These are phyloP conservation scores for Pseudocercospora fuligena DNA, from an alignment of 2,329 filamentous ascomycete species.

Conservation along the genomic window DNA sequence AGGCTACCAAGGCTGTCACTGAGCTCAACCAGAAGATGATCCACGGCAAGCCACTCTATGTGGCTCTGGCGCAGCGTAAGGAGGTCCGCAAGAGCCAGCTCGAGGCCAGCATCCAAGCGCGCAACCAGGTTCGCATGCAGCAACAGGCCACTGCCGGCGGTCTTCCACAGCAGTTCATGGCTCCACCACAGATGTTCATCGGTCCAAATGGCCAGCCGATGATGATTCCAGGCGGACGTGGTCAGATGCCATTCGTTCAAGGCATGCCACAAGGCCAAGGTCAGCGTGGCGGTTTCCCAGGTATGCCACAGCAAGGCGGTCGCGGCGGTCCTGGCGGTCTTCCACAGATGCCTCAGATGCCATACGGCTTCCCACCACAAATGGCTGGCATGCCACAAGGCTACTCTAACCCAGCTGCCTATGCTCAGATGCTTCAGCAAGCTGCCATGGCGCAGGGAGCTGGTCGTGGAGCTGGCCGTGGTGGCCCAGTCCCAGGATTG, in stretches of 20 bases:
- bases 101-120: conserved; percentile 97
- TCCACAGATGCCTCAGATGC: conserved; percentile 84
- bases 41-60: conserved; percentile 93
- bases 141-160: conserved; percentile 84
- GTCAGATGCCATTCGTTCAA: conserved; percentile 65
- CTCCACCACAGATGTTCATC: conserved; percentile 87
- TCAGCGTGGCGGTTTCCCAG: conserved; percentile 83
- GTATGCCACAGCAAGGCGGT: conserved; percentile 81
- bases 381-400: conserved; percentile 75
- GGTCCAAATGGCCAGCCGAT: conserved; percentile 74
- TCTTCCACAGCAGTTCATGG: conserved; percentile 74
- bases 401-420: conserved; percentile 75
- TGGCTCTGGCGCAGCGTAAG: conserved; percentile 98
- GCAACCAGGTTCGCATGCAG: conserved; percentile 98
- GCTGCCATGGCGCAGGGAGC: conserved; percentile 45
- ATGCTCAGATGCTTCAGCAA: conserved; percentile 65
- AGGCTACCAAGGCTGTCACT: conserved; percentile 97
- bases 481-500: conserved; percentile 70
- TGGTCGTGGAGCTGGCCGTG: conserved; percentile 65
- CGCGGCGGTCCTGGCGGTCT: conserved; percentile 77
- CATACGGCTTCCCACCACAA: conserved; percentile 75
- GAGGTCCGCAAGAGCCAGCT: conserved; percentile 99
- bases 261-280: conserved; percentile 72
- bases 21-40: conserved; percentile 99
- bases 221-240: conserved; percentile 60